Conservation (phyloP, 139 green algal species). For the Diplosphaera chodatii region DNA sequence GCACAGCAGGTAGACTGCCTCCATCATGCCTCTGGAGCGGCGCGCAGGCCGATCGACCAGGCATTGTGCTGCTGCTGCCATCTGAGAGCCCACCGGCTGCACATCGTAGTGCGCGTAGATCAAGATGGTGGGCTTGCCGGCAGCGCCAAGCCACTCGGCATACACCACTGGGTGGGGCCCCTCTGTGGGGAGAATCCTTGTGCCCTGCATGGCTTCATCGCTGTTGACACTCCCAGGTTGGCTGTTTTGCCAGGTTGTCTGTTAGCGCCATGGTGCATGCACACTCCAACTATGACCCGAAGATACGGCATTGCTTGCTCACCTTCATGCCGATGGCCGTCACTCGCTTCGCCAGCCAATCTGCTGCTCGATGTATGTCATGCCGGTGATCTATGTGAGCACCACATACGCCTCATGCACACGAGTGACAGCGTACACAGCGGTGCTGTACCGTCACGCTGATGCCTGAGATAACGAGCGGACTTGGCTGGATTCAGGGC, state of each 20-base stretch:
- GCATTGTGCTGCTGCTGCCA: background rate
- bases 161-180: slow-evolving; percentile 61
- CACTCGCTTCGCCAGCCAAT: slow-evolving; percentile 29
- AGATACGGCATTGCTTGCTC: too few species aligned
- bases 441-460: too few species aligned
- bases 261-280: background rate
- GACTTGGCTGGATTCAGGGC: too few species aligned
- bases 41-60: too few species aligned
- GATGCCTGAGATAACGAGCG: too few species aligned
- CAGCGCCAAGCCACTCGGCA: slow-evolving; percentile 41
- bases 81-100: slow-evolving; percentile 12
- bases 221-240: too few species aligned
- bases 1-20: too few species aligned
- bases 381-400: slow-evolving; percentile 15
- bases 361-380: slow-evolving; percentile 25
- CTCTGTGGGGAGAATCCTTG: slow-evolving; percentile 37
- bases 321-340: background rate
- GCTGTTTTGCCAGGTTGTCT: too few species aligned
- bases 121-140: slow-evolving; percentile 43
- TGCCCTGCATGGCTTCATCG: too few species aligned
- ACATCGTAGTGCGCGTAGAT: slow-evolving; percentile 80
- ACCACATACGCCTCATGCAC: too few species aligned
- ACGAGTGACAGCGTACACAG: too few species aligned
- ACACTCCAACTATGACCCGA: background rate
- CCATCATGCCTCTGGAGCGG: too few species aligned